Conservation (phyloP, 140 eudicot species). For the Bidens hawaiensis region DNA sequence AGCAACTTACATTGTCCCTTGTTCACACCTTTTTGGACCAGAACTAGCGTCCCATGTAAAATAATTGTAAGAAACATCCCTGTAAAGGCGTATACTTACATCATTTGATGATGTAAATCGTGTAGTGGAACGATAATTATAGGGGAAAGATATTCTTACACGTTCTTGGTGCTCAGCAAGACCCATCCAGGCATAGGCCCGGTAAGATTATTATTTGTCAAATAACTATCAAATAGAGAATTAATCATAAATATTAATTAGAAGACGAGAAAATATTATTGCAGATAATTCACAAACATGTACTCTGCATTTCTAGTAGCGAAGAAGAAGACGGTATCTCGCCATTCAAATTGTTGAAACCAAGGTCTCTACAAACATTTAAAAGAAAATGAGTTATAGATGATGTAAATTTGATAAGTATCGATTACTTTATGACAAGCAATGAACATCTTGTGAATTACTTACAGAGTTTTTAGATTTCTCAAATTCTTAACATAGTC, state of each 20-base stretch:
- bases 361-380: constrained; percentile 49
- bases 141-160: constrained; percentile 28
- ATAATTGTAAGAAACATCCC: constrained; percentile 53
- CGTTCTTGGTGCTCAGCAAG: constrained; percentile 49
- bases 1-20: constrained; percentile 54
- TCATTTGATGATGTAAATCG: constrained; percentile 12
- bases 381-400: constrained; percentile 10
- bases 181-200: constrained; percentile 67
- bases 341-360: constrained; percentile 70
- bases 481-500: neutral
- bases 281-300: constrained; percentile 43
- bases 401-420: neutral
- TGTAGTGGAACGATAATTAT: neutral
- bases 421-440: neutral
- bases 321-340: constrained; percentile 54
- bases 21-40: constrained; percentile 26
- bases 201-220: constrained; percentile 65
- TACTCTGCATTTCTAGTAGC: constrained; percentile 41
- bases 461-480: neutral
- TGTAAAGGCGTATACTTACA: neutral
- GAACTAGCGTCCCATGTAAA: constrained; percentile 43
- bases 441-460: too few species aligned
- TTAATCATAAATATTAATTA: neutral
- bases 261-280: constrained; percentile 9
- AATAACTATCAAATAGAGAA: constrained; percentile 39